Conservation (phyloP, 176 grass and related monocot genomes). For the Puccinellia tenuiflora region DNA sequence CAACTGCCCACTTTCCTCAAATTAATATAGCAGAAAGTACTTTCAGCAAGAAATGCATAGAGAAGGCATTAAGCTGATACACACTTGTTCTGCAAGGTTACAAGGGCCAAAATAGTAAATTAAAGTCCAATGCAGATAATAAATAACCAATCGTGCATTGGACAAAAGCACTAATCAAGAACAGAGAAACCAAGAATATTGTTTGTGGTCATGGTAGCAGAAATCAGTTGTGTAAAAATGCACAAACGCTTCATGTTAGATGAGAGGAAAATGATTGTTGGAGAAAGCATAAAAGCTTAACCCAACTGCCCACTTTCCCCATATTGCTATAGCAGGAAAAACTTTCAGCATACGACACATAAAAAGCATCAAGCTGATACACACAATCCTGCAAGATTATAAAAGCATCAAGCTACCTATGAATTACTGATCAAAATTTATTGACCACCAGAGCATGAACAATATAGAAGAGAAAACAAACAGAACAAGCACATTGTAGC, state of each 20-base stretch:
- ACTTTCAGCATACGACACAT: constrained; percentile 47
- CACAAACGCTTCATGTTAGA: too few species aligned
- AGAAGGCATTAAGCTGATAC: constrained; percentile 45
- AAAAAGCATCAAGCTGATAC: constrained; percentile 40
- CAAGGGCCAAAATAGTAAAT: too few species aligned
- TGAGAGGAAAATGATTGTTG: too few species aligned
- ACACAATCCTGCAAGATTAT: constrained; percentile 55
- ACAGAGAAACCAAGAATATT: too few species aligned
- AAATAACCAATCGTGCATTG: too few species aligned
- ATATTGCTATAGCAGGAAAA: constrained; percentile 53
- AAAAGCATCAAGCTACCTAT: not conserved
- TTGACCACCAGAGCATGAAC: not conserved
- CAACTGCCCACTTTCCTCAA: constrained; percentile 69
- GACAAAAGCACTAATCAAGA: too few species aligned
- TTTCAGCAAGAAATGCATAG: constrained; percentile 53
- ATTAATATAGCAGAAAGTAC: constrained; percentile 64
- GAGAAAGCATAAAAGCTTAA: constrained; percentile 43
- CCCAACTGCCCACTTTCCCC: constrained; percentile 83
- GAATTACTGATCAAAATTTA: not conserved
- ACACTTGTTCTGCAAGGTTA: too few species aligned
- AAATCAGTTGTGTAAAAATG: too few species aligned
- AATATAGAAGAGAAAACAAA: not conserved
- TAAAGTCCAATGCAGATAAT: too few species aligned
- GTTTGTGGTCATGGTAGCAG: too few species aligned
- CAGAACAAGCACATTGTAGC: not conserved